Percentiles rank a stretch among this genome's conserved stretches.
These are phyloP conservation scores for Citrus sinensis DNA, from an alignment of 345 rosid genomes.

Conservation along the genomic window DVS_A1.0 CM039162.1:29535501-29536000, in stretches of 20 bases:
- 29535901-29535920: slow-evolving; percentile 5
- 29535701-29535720: neutral
- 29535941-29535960: neutral
- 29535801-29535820: neutral
- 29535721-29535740: neutral
- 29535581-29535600: neutral
- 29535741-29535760: no score
- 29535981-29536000: slow-evolving; percentile 20
- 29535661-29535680: neutral
- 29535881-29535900: slow-evolving; percentile 25
- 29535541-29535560: no score
- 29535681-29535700: neutral
- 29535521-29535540: no score
- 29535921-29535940: slow-evolving; percentile 7
- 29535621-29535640: neutral
- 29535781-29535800: neutral
- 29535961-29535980: neutral
- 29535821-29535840: neutral
- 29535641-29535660: neutral
- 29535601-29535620: neutral
- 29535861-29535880: slow-evolving; percentile 4
- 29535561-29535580: neutral
- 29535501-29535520: neutral
- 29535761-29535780: no score
- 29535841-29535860: slow-evolving; percentile 39